phyloP scores from a whole-genome alignment of 1,139 yeast genomes.

The Blastobotrys elegans region DNA sequence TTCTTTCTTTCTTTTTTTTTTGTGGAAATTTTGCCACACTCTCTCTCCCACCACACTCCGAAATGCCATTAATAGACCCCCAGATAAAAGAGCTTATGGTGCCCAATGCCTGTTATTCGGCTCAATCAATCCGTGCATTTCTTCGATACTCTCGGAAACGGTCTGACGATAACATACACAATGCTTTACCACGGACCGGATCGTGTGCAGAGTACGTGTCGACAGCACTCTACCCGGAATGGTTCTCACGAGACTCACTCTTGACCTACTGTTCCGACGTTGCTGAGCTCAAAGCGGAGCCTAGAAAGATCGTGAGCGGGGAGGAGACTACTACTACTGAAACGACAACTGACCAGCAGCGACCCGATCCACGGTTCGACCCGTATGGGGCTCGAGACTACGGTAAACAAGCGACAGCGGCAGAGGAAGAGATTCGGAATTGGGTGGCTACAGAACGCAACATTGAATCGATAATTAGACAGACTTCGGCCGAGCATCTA shows the following conservation, averaged over 20 bases:
- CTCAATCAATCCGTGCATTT: slow-evolving; percentile 25
- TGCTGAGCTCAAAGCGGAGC: slow-evolving; percentile 21
- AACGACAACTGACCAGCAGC: slow-evolving; percentile 1
- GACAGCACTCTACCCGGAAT: slow-evolving; percentile 30
- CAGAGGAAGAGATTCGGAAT: slow-evolving; percentile 23
- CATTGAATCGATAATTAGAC: slow-evolving; percentile 34
- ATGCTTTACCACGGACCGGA: slow-evolving; percentile 25
- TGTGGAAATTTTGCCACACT: no score
- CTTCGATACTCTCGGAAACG: slow-evolving; percentile 24
- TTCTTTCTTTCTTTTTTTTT: no score
- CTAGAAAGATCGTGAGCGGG: background rate
- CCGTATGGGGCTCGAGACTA: slow-evolving; percentile 34
- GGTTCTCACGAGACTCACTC: slow-evolving; percentile 31
- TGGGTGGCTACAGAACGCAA: slow-evolving; percentile 31
- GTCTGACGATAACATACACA: slow-evolving; percentile 27
- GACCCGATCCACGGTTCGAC: slow-evolving; percentile 33
- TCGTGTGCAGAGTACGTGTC: slow-evolving; percentile 28
- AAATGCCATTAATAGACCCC: slow-evolving; percentile 9
- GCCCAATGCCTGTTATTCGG: slow-evolving; percentile 25
- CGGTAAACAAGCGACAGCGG: slow-evolving; percentile 17
- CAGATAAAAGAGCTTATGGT: slow-evolving; percentile 19
- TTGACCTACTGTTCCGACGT: slow-evolving; percentile 29
- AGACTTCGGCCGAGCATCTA: slow-evolving; percentile 23
- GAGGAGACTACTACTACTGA: slow-evolving; percentile 1
- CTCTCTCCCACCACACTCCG: background rate